Conservation (phyloP, 2,329 filamentous ascomycete genomes). For the Moelleriella libera region DNA sequence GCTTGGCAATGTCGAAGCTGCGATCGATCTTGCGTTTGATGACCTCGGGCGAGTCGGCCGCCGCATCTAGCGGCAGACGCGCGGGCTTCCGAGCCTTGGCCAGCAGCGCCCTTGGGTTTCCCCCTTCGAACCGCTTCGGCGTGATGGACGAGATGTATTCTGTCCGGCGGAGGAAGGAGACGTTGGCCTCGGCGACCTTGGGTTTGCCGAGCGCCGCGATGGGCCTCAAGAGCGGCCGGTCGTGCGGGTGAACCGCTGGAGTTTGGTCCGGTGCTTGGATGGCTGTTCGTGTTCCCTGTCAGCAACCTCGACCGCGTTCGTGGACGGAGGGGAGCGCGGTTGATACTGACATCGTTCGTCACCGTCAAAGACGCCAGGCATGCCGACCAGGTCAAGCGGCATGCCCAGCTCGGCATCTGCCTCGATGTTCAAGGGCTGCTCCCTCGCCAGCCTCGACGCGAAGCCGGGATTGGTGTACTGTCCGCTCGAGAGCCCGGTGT, state of each 20-base stretch:
- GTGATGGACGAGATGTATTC: slow-evolving; percentile 72
- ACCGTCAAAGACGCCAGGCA: slow-evolving; percentile 88
- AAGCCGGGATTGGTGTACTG: slow-evolving; percentile 87
- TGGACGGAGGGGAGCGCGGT: too few species aligned
- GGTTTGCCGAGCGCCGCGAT: slow-evolving; percentile 77
- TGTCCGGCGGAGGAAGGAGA: slow-evolving; percentile 88
- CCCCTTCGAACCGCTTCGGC: slow-evolving; percentile 32
- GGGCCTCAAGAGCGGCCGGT: slow-evolving; percentile 70
- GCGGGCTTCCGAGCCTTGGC: slow-evolving; percentile 17
- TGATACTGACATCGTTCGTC: slow-evolving; percentile 70
- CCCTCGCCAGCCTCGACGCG: slow-evolving; percentile 74
- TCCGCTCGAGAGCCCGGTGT: slow-evolving; percentile 71
- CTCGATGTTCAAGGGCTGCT: slow-evolving; percentile 92
- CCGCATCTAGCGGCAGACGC: slow-evolving; percentile 40
- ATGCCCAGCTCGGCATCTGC: slow-evolving; percentile 96
- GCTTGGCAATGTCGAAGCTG: slow-evolving; percentile 40
- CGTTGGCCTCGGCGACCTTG: slow-evolving; percentile 58
- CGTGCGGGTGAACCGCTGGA: slow-evolving; percentile 65
- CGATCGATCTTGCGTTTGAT: slow-evolving; percentile 56
- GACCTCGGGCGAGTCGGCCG: slow-evolving; percentile 47
- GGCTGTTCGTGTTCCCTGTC: slow-evolving; percentile 31
- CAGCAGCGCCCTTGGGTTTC: slow-evolving; percentile 25
- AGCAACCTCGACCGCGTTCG: neutral
- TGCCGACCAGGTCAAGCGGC: slow-evolving; percentile 88
- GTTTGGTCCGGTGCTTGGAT: slow-evolving; percentile 66